Base-by-base conservation (phyloP, 1,139 yeast species). In the Blastobotrys apis region DNA sequence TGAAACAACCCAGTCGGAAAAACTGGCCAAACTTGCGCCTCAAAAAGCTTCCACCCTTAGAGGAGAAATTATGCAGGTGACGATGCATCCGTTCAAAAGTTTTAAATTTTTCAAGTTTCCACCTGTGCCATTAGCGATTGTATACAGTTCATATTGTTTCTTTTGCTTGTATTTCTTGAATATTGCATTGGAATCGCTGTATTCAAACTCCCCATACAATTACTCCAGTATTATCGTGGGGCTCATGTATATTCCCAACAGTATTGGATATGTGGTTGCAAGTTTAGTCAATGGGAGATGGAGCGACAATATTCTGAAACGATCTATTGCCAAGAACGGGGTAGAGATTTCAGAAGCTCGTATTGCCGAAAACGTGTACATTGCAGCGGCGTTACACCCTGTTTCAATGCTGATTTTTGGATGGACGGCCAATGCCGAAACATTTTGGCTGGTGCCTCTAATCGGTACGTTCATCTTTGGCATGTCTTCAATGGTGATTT, bases 381-480 rank as follows among this genome's bases (percentile, higher is more conserved):
- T 75, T 16, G 92, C 94, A 0, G 80, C 83, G 2, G 60, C 72
- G 0, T 55, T 79, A 3, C 78, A 75, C 47, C 87, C 92, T 0
- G 72, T 79, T 1, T 77, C 94, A 0, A 68, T 86, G 49, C 62
- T 86, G 25, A 77, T 85, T 17, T 82, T 82, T 55, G 95, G 95
- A 1, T 87, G 95, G 95, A 75, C 90, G 43, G 71, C 86, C 19
- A 74, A 81, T 45, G 74, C 72, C 51, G 73, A 79, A 10, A 71
- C 75, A 32, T 80, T 78, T 52, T 87, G 95, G 95, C 78, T 81
- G 1, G 73, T 80, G 4, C 70, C 95, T 81, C 5, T 73, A 52
- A 69, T 87, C 8, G 95, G 95, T 0, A 81, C 94, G 3, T 85
- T 90, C 1, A 51, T 84, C 4, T 84, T 82, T 62, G 96, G 96